These are phyloP conservation scores for Ottelia alismoides DNA, from an alignment of 106 monocot genomes.

Conservation along the genomic window DNA sequence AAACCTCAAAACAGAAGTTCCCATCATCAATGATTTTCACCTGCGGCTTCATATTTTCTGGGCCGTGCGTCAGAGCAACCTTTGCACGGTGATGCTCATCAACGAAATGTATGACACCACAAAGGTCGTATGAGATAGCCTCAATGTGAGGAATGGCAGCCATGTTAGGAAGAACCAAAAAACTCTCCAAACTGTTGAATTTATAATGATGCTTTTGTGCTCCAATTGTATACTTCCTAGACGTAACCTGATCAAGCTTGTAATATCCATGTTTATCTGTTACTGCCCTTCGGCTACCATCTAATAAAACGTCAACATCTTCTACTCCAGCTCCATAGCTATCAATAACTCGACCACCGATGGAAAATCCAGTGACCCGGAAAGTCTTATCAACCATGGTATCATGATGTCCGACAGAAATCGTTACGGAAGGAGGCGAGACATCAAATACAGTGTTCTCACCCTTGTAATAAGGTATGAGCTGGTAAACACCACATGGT, in stretches of 20 bases:
- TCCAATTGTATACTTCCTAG: conserved; percentile 57
- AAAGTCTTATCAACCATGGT: conserved; percentile 54
- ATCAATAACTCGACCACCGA: conserved; percentile 91
- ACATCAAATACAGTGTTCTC: conserved; percentile 97
- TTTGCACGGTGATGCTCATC: conserved; percentile 48
- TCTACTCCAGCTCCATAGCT: conserved; percentile 55
- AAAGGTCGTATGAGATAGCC: conserved; percentile 70
- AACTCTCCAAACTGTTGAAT: conserved; percentile 65
- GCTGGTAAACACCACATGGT: conserved; percentile 85
- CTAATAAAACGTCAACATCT: conserved; percentile 59
- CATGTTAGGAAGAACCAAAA: conserved; percentile 91
- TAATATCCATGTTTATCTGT: conserved; percentile 79
- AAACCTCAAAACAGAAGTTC: conserved; percentile 88
- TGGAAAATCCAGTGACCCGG: conserved; percentile 99
- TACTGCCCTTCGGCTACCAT: conserved; percentile 45
- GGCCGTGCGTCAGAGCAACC: conserved; percentile 78
- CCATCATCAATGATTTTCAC: conserved; percentile 51
- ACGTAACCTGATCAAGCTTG: conserved; percentile 98
- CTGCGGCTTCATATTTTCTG: conserved; percentile 59
- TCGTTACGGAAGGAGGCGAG: conserved; percentile 64
- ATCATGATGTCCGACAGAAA: conserved; percentile 76
- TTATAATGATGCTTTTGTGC: conserved; percentile 79
- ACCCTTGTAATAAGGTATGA: conserved; percentile 91
- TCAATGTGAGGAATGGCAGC: conserved; percentile 63
- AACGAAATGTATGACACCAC: conserved; percentile 54